phyloP scores from a whole-genome alignment of 805 yeast species.

The Suhomyces pyralidae region DNA sequence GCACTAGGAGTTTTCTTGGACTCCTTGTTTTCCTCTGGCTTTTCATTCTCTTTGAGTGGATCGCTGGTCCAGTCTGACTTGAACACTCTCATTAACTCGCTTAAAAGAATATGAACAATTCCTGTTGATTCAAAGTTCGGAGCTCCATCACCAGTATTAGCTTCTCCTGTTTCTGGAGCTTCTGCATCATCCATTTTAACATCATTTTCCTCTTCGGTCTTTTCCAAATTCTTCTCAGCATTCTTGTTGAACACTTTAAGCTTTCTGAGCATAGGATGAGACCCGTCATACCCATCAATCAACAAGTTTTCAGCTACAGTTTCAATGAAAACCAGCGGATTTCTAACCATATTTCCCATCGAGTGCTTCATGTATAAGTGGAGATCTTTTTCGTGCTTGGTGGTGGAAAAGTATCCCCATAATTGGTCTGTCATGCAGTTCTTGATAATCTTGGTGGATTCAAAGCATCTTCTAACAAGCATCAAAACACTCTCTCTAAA shows the following conservation, averaged over 20 bases:
- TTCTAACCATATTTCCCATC: constrained; percentile 45
- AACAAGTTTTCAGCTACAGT: constrained; percentile 40
- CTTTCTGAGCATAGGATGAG: background rate
- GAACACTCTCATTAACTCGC: constrained; percentile 56
- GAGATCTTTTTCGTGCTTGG: constrained; percentile 18
- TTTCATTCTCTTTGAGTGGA: constrained; percentile 15
- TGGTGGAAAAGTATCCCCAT: constrained; percentile 31
- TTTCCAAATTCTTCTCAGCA: background rate
- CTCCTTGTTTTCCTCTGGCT: constrained; percentile 6
- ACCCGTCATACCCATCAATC: constrained; percentile 43
- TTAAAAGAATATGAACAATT: constrained; percentile 58
- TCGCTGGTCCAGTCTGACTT: constrained; percentile 37
- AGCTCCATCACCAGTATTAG: background rate
- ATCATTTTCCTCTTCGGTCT: constrained; percentile 14
- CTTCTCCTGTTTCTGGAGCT: constrained; percentile 9
- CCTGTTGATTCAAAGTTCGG: constrained; percentile 40
- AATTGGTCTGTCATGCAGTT: constrained; percentile 50
- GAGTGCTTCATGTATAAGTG: constrained; percentile 48
- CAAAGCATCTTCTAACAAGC: constrained; percentile 68
- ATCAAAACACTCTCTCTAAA: constrained; percentile 38
- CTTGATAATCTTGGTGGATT: constrained; percentile 49
- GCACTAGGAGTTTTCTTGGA: constrained; percentile 12
- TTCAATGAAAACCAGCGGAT: constrained; percentile 49
- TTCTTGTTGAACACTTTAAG: background rate
- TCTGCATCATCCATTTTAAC: constrained; percentile 28